Conservation (phyloP, 2,329 filamentous ascomycete species). For the Trichoderma polysporum region DNA sequence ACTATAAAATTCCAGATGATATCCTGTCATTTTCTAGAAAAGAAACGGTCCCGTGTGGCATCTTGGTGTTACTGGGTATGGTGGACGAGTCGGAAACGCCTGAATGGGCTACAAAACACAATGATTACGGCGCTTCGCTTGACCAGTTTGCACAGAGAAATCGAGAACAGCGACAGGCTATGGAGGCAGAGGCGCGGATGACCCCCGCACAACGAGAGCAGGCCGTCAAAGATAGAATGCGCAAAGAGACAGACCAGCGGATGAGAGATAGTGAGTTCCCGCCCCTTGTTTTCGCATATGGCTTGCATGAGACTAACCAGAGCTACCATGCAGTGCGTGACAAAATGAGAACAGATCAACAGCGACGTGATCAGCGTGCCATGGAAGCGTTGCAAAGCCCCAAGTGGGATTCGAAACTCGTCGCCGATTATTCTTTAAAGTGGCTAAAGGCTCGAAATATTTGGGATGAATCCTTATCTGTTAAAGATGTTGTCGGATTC, state of each 20-base stretch:
- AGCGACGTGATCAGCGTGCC: constrained; percentile 46
- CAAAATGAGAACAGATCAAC: constrained; percentile 37
- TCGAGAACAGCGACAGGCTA: constrained; percentile 43
- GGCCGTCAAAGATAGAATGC: constrained; percentile 43
- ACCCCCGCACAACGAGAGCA: constrained; percentile 41
- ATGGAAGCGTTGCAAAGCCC: constrained; percentile 54
- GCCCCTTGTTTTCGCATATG: neutral
- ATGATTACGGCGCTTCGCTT: constrained; percentile 36
- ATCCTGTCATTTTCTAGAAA: constrained; percentile 51
- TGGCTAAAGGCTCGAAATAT: constrained; percentile 42
- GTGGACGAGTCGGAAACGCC: constrained; percentile 53
- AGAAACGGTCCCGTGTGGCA: constrained; percentile 57
- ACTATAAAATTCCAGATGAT: constrained; percentile 56
- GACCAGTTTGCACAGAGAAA: constrained; percentile 36
- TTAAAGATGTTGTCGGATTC: constrained; percentile 46
- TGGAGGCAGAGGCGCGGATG: constrained; percentile 47
- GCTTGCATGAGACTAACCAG: neutral
- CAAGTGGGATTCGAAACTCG: constrained; percentile 50
- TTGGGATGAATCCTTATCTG: constrained; percentile 28
- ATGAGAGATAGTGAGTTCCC: constrained; percentile 46
- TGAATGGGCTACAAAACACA: constrained; percentile 50
- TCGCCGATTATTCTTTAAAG: constrained; percentile 44
- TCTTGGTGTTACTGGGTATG: constrained; percentile 54
- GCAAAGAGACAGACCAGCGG: constrained; percentile 44
- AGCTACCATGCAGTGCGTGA: constrained; percentile 42